These are phyloP conservation scores for Trypanosoma congolense DNA, from an alignment of 208 protist genomes.

Conservation along the genomic window DNA sequence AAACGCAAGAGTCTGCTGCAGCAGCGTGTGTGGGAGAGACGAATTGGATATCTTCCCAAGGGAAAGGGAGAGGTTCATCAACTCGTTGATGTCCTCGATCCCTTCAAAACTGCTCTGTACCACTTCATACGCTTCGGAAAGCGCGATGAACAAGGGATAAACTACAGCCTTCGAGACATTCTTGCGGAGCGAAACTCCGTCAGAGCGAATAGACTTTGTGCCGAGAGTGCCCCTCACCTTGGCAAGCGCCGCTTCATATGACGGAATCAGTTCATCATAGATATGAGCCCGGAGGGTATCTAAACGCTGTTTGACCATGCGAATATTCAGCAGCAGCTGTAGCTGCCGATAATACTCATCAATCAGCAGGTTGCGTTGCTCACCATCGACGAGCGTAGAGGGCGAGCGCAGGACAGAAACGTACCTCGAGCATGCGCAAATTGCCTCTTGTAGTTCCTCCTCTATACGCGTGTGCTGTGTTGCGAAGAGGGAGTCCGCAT, in stretches of 20 bases:
- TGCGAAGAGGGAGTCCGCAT: slow-evolving; percentile 33
- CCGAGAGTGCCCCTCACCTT: slow-evolving; percentile 47
- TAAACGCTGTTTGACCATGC: slow-evolving; percentile 39
- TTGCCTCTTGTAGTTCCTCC: slow-evolving; percentile 21
- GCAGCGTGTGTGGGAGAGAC: slow-evolving; percentile 35
- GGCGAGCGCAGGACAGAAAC: slow-evolving; percentile 54
- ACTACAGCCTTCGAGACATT: slow-evolving; percentile 46
- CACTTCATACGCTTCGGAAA: slow-evolving; percentile 64
- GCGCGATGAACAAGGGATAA: slow-evolving; percentile 68
- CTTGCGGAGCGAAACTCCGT: slow-evolving; percentile 19
- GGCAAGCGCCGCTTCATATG: slow-evolving; percentile 32
- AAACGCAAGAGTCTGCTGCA: slow-evolving; percentile 32
- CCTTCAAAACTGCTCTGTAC: slow-evolving; percentile 35
- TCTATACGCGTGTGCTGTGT: slow-evolving; percentile 19
- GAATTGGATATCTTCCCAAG: slow-evolving; percentile 35
- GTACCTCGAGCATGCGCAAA: slow-evolving; percentile 19
- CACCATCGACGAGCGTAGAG: slow-evolving; percentile 26
- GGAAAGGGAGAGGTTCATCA: slow-evolving; percentile 46
- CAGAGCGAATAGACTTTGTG: slow-evolving; percentile 7
- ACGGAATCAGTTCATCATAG: slow-evolving; percentile 28
- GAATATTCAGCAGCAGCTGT: slow-evolving; percentile 46
- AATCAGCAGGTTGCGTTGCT: slow-evolving; percentile 24
- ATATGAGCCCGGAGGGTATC: slow-evolving; percentile 30
- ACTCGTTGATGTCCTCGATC: slow-evolving; percentile 37
- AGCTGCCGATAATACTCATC: slow-evolving; percentile 79